Base-by-base conservation (phyloP, 177 flowering plant species). In the Vitis hybrid region DNA sequence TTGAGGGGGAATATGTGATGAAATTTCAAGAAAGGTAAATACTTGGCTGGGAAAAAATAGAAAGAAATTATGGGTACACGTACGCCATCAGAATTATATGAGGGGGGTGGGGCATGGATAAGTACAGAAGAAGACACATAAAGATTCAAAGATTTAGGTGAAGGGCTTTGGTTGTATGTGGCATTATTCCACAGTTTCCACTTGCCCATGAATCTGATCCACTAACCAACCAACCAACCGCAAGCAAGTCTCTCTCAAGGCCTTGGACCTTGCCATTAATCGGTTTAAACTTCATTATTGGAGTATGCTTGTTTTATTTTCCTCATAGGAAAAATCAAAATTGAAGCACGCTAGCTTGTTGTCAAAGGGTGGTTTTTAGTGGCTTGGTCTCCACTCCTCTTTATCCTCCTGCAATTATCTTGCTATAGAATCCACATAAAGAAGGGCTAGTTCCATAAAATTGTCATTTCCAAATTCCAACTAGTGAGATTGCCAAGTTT, bases 201-300 rank as follows among this genome's bases (percentile, higher is more conserved):
- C 68, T 77, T 66, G 74, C 71, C 64, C 56, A 66, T 69, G 76
- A 70, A 73, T 73, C 76, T 70, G 70, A 73, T 77, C 79, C 79
- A 73, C 76, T 70, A 69, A 64, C 66, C 69, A 69, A 48, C 65
- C 55, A 59, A 50, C 62, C 67, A 63, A 57, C 56, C 33, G 55
- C 55, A 11, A 51, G 64, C 31, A 58, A 26, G 64, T 50, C 76
- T 7, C 63, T 71, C 51, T 77, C 61, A 51, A 59, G 57, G 64
- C 9, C 51, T 68, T 60, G 45, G 66, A 60, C 64, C 64, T 16
- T 77, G 62, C 50, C 57, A 62, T 62, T 61, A 45, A 55, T 55
- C 67, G 2, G 31, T 55, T 45, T 52, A 2, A 59, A 9, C 39
- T 48, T 64, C 67, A 55, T 63, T 19, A 70, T 55, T 55, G 62